phyloP scores from a whole-genome alignment of 345 rosid genomes.

The Aquilaria malaccensis region DNA sequence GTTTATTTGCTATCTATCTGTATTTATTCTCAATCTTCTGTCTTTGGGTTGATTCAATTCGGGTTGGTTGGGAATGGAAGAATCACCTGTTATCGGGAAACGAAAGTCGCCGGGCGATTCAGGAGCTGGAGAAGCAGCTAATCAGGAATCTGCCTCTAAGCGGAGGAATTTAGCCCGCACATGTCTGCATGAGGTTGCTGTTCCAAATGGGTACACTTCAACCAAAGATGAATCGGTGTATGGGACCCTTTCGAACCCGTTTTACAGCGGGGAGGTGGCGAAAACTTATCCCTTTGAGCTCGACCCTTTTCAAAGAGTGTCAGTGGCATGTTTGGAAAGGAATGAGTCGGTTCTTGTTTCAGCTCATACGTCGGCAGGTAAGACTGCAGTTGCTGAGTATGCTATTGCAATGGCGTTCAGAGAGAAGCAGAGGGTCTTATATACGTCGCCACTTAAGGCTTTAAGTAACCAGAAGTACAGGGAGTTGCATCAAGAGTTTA shows the following conservation, averaged over 20 bases:
- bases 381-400: constrained; percentile 99
- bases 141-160: constrained; percentile 37
- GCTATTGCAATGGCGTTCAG: constrained; percentile 97
- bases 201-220: constrained; percentile 54
- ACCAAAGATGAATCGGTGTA: constrained; percentile 46
- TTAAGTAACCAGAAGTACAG: constrained; percentile 97
- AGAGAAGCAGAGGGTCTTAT: constrained; percentile 90
- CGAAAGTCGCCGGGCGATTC: constrained; percentile 40
- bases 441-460: constrained; percentile 95
- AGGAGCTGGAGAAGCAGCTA: constrained; percentile 22
- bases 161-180: constrained; percentile 46
- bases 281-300: constrained; percentile 70
- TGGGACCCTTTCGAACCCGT: constrained; percentile 74
- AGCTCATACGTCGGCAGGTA: constrained; percentile 96
- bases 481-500: constrained; percentile 87
- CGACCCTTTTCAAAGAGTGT: constrained; percentile 85
- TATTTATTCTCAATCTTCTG: no score
- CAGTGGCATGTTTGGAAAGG: constrained; percentile 85
- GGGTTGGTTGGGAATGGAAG: constrained; percentile 24
- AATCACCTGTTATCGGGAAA: constrained; percentile 31
- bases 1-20: no score
- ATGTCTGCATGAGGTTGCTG: constrained; percentile 95
- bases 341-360: constrained; percentile 94
- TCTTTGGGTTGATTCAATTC: no score
- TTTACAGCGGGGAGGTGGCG: constrained; percentile 70